phyloP scores from a whole-genome alignment of 805 yeast genomes.

The Candida sphagnicola region DNA sequence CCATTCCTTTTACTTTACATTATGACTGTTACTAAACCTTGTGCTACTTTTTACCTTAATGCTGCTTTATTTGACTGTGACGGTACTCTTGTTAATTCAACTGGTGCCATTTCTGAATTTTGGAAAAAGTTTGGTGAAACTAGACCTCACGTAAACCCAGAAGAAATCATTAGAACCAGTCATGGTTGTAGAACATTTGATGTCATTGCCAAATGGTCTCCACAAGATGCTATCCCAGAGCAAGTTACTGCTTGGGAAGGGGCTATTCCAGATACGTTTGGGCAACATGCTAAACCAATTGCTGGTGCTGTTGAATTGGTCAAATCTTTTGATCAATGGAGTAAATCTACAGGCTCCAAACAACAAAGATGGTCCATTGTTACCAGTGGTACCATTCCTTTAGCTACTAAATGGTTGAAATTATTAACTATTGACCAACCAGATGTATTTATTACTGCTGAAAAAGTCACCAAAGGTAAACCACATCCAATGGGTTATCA shows the following conservation, averaged over 20 bases:
- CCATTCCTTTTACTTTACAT: slow-evolving; percentile 7
- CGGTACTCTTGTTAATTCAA: slow-evolving; percentile 82
- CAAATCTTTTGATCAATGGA: slow-evolving; percentile 46
- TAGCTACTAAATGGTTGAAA: slow-evolving; percentile 77
- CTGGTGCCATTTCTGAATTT: slow-evolving; percentile 76
- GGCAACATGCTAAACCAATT: slow-evolving; percentile 68
- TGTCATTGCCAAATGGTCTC: slow-evolving; percentile 69
- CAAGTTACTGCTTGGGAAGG: slow-evolving; percentile 66
- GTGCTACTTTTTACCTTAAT: slow-evolving; percentile 39
- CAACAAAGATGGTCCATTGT: slow-evolving; percentile 79
- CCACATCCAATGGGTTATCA: slow-evolving; percentile 85
- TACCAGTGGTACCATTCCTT: slow-evolving; percentile 73
- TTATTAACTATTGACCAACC: slow-evolving; percentile 61
- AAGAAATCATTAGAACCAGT: slow-evolving; percentile 65
- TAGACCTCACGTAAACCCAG: slow-evolving; percentile 65
- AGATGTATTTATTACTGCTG: slow-evolving; percentile 76
- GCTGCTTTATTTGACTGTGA: slow-evolving; percentile 76
- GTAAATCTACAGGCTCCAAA: slow-evolving; percentile 35
- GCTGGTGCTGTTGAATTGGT: slow-evolving; percentile 71
- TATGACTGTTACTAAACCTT: slow-evolving; percentile 37
- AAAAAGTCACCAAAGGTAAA: slow-evolving; percentile 73
- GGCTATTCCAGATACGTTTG: slow-evolving; percentile 66
- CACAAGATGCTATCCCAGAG: slow-evolving; percentile 64
- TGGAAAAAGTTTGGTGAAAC: slow-evolving; percentile 72
- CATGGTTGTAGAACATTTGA: slow-evolving; percentile 87